Base-by-base conservation (phyloP, 2,329 filamentous ascomycete genomes). In the Monosporascus sp. region DNA sequence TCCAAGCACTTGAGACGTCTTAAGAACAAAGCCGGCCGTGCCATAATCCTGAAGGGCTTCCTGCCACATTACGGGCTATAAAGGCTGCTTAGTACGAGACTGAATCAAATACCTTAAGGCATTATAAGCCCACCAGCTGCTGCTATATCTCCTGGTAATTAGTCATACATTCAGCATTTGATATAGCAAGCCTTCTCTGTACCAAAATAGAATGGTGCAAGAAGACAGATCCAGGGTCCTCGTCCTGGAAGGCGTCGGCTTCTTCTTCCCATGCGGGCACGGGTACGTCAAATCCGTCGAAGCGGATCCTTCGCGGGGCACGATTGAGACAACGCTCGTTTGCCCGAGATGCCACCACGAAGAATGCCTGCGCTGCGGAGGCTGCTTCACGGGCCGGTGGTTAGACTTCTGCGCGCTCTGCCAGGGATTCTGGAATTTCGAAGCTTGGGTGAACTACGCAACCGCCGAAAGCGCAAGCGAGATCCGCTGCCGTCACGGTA, bases 401-500 rank as follows among this genome's bases (percentile, higher is more conserved):
- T 27, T 47, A 2, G 41, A 50, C 20, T 50, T 50, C 6, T 57
- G 56, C 25, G 43, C 36, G 7, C 18, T 38, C 8, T 57, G 53
- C 36, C 3, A 14, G 11, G 11, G 41, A 36, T 58, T 56, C 22
- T 51, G 43, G n/a, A 27, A 15, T 3, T 51, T 58, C 20, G 35
- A 48, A 6, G 38, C 17, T n/a, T 17, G 52, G 35, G 48, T 43
- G 14, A 18, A 56, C 27, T 27, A 55, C 38, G 72, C 72, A 3
- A 62, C 76, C 9, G 61, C 67, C n/a, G 63, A 65, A 7, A 69
- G 67, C 3, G 67, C 71, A 4, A 61, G 71, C 50, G 66, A 73
- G 49, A 65, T 77, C 6, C 53, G 69, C 15, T 73, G 76, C 54
- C 60, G 67, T 18, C 59, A 66, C 41, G 70, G 67, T 31, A 73